Percentiles rank a stretch among this genome's conserved stretches.
phyloP scores from a whole-genome alignment of 768 basidiomycete species.

The Boletus rex-veris region DNA sequence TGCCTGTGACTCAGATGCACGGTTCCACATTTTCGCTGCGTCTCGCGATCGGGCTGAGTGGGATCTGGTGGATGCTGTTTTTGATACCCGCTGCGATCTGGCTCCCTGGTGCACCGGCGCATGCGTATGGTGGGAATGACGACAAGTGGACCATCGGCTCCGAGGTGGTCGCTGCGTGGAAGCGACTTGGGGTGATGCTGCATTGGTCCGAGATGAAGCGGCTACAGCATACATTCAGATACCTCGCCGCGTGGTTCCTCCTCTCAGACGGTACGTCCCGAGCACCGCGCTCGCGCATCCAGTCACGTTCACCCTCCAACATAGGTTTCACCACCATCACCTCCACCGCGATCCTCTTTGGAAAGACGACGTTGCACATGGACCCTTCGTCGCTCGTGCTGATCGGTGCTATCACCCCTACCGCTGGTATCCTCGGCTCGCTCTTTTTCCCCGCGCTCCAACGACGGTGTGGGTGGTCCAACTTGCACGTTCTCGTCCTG shows the following conservation, averaged over 20 bases:
- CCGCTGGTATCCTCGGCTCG: constrained; percentile 78
- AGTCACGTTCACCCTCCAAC: no score
- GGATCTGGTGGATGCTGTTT: constrained; percentile 84
- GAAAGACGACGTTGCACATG: constrained; percentile 85
- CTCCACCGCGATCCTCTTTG: constrained; percentile 88
- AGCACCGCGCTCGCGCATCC: not conserved
- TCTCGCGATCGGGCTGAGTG: constrained; percentile 80
- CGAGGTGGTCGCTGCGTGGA: constrained; percentile 73
- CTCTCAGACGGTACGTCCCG: constrained; percentile 74
- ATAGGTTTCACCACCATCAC: constrained; percentile 74
- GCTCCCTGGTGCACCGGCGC: constrained; percentile 46
- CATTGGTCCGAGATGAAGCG: constrained; percentile 66
- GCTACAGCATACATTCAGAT: constrained; percentile 82
- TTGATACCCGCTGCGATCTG: constrained; percentile 75
- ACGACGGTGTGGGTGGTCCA: constrained; percentile 58
- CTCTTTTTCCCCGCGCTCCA: constrained; percentile 79
- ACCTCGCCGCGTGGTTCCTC: constrained; percentile 91
- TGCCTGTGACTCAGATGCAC: constrained; percentile 71
- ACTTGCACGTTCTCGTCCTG: constrained; percentile 59
- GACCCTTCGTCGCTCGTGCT: constrained; percentile 70
- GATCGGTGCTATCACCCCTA: constrained; percentile 75
- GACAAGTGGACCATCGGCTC: constrained; percentile 42
- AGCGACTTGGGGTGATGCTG: constrained; percentile 70
- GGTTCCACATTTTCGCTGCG: constrained; percentile 78
- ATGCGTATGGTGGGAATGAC: not conserved